These are phyloP conservation scores for Fusarium papillatum DNA, from an alignment of 2,329 filamentous ascomycete species.

Conservation along the genomic window DNA sequence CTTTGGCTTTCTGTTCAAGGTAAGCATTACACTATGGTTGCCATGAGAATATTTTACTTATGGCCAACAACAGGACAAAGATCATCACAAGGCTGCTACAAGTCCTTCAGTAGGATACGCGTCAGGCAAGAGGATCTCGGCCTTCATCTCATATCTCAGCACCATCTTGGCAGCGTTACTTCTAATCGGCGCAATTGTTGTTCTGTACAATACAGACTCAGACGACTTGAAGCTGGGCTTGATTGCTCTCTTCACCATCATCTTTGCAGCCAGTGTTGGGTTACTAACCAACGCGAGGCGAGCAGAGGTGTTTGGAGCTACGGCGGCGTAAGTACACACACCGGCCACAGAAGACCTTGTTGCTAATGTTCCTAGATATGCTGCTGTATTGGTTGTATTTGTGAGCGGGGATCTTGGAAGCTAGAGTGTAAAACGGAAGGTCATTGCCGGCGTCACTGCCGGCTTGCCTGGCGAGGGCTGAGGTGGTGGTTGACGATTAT, in stretches of 20 bases:
- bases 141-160: slow-evolving; percentile 16
- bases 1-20: slow-evolving; percentile 15
- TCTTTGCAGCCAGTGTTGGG: slow-evolving; percentile 15
- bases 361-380: neutral
- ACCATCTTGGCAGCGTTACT: slow-evolving; percentile 16
- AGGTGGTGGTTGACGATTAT: slow-evolving; percentile 57
- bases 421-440: neutral
- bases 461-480: slow-evolving; percentile 64
- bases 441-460: slow-evolving; percentile 37
- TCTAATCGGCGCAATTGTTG: slow-evolving; percentile 16
- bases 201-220: slow-evolving; percentile 13
- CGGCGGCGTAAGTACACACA: slow-evolving; percentile 8
- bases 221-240: slow-evolving; percentile 16
- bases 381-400: slow-evolving; percentile 8
- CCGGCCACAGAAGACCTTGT: rapidly evolving
- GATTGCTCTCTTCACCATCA: slow-evolving; percentile 14
- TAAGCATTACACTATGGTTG: neutral
- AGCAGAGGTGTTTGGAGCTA: slow-evolving; percentile 15
- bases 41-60: neutral
- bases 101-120: slow-evolving; percentile 2
- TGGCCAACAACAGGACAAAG: neutral
- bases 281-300: slow-evolving; percentile 16
- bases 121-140: slow-evolving; percentile 10
- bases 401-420: slow-evolving; percentile 6
- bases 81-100: neutral